These are phyloP conservation scores for Thalia dealbata DNA, from an alignment of 176 grass and related monocot species.

Conservation along the genomic window DNA sequence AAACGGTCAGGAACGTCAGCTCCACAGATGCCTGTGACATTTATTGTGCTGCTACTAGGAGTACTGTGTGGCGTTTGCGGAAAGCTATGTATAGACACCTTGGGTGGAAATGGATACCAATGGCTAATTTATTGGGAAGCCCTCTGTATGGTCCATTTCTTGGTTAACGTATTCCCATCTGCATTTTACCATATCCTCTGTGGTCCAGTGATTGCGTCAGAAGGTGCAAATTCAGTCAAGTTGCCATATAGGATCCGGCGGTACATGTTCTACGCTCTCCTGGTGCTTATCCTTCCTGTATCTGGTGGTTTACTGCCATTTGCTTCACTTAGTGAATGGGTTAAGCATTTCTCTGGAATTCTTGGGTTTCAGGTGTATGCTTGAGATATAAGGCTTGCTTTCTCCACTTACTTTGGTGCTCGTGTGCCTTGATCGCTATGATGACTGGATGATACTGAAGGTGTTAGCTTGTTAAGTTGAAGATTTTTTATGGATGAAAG, in stretches of 20 bases:
- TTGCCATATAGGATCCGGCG: conserved; percentile 53
- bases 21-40: conserved; percentile 81
- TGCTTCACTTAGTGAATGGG: conserved; percentile 55
- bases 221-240: conserved; percentile 20
- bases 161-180: conserved; percentile 64
- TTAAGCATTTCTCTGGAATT: conserved; percentile 36
- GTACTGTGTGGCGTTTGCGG: conserved; percentile 65
- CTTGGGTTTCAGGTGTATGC: neutral
- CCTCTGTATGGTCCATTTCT: conserved; percentile 63
- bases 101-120: conserved; percentile 53
- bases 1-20: conserved; percentile 43
- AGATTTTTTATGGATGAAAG: too few species aligned
- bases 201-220: conserved; percentile 42
- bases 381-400: too few species aligned
- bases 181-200: conserved; percentile 46
- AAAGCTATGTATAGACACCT: conserved; percentile 60
- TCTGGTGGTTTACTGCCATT: conserved; percentile 75
- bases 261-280: conserved; percentile 47
- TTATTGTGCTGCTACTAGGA: conserved; percentile 60
- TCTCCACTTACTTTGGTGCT: too few species aligned
- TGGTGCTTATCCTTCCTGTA: conserved; percentile 52
- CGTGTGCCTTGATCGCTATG: too few species aligned
- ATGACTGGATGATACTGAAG: too few species aligned
- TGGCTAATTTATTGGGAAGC: conserved; percentile 83
- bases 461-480: too few species aligned